A percentile compares a stretch with the other conserved stretches of the same genome.
phyloP scores from a whole-genome alignment of 164 flowering plant species.

The Vitis riparia region DNA sequence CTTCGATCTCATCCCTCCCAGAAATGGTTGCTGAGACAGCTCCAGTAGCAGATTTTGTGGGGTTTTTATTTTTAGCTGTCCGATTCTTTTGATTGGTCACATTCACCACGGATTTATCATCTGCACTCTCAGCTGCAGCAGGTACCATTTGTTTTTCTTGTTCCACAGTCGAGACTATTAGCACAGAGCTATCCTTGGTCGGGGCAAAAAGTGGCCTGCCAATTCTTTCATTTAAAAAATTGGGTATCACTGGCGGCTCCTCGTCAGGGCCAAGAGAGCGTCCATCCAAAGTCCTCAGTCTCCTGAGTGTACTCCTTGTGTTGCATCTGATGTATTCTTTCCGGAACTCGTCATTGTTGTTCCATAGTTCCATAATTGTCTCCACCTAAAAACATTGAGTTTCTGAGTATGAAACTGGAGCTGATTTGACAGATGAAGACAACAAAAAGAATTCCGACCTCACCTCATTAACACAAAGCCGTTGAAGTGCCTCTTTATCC shows the following conservation, averaged over 20 bases:
- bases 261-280: conserved; percentile 83
- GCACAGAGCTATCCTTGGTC: conserved; percentile 14
- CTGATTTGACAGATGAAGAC: background rate
- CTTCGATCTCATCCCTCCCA: conserved; percentile 30
- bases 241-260: conserved; percentile 46
- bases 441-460: conserved; percentile 7
- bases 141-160: conserved; percentile 22
- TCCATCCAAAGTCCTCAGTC: conserved; percentile 79
- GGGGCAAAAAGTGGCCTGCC: conserved; percentile 13
- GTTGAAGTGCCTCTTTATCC: conserved; percentile 55
- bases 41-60: conserved; percentile 21
- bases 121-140: conserved; percentile 14
- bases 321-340: conserved; percentile 65
- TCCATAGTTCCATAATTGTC: conserved; percentile 67
- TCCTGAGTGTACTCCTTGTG: conserved; percentile 59
- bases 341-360: conserved; percentile 67
- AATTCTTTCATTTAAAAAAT: conserved; percentile 24
- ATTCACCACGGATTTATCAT: conserved; percentile 21
- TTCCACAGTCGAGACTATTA: conserved; percentile 19
- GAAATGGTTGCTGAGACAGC: conserved; percentile 28
- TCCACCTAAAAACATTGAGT: conserved; percentile 51
- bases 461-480: conserved; percentile 62
- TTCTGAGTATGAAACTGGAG: conserved; percentile 1
- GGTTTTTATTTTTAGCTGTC: conserved; percentile 30
- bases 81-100: conserved; percentile 32